These are phyloP conservation scores for Globisporangium takayamanum DNA, from an alignment of 352 stramenopile genomes.

Conservation along the genomic window DNA sequence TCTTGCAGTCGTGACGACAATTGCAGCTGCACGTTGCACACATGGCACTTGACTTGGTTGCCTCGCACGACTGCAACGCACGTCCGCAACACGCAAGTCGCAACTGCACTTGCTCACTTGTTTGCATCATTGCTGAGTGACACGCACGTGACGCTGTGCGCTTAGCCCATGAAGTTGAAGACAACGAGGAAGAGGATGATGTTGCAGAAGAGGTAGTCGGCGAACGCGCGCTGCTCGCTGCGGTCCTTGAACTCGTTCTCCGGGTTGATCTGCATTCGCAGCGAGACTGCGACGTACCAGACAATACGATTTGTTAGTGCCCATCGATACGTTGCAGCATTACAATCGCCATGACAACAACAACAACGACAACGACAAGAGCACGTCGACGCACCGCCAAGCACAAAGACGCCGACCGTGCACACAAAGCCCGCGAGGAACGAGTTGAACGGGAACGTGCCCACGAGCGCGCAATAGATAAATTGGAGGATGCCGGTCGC, in stretches of 20 bases:
- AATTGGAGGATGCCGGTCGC: conserved; percentile 87
- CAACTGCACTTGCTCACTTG: no score
- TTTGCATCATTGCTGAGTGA: background rate
- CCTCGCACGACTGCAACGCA: no score
- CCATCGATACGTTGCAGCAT: background rate
- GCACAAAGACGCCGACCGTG: conserved; percentile 86
- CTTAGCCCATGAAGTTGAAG: conserved; percentile 92
- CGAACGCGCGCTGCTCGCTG: conserved; percentile 83
- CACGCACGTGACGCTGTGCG: background rate
- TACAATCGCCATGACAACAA: background rate
- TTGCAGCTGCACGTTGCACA: no score
- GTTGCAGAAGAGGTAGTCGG: conserved; percentile 91
- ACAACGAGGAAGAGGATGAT: conserved; percentile 91
- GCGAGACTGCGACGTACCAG: conserved; percentile 47
- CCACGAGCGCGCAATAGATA: conserved; percentile 87
- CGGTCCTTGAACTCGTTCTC: conserved; percentile 80
- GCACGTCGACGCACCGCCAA: conserved; percentile 50
- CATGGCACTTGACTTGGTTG: no score
- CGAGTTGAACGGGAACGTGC: conserved; percentile 91
- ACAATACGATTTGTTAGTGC: background rate
- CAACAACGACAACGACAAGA: background rate
- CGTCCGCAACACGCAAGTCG: no score
- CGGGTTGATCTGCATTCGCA: conserved; percentile 88
- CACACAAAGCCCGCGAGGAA: conserved; percentile 89
- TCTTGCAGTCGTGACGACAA: no score